Evolutionary conservation across 2,329 filamentous ascomycete species (phyloP).

Genomic region (Stemphylium lycopersici): DNA sequence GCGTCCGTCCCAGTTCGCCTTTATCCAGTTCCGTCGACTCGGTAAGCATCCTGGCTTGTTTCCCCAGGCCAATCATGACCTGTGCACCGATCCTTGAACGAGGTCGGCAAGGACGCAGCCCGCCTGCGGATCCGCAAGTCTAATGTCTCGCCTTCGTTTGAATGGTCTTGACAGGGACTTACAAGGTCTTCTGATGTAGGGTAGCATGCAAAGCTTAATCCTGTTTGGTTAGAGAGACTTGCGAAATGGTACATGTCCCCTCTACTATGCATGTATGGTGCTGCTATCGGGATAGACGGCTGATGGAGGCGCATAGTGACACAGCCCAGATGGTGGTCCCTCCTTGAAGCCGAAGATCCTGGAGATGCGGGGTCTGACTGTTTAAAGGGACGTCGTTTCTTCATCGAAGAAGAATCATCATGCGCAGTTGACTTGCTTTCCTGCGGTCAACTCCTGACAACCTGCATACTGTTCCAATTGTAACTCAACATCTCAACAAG

Average conservation of each 20-base stretch:
- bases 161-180: conserved; percentile 13
- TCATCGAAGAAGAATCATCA: conserved; percentile 16
- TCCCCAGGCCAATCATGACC: conserved; percentile 30
- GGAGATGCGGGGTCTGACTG: conserved; percentile 39
- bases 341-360: conserved; percentile 30
- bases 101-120: conserved; percentile 14
- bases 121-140: conserved; percentile 43
- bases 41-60: conserved; percentile 25
- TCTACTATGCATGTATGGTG: conserved; percentile 29
- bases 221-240: conserved; percentile 15
- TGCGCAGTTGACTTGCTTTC: conserved; percentile 40
- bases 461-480: conserved; percentile 2
- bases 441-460: conserved; percentile 29
- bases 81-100: conserved; percentile 13
- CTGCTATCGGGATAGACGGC: conserved; percentile 20
- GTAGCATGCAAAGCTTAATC: conserved; percentile 15
- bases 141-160: conserved; percentile 13
- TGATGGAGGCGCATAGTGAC: conserved; percentile 20
- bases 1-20: conserved; percentile 27
- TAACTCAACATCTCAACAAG: conserved; percentile 3
- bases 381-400: conserved; percentile 36
- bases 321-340: conserved; percentile 28
- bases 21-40: conserved; percentile 24
- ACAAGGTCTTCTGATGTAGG: conserved; percentile 15
- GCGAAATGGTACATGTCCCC: conserved; percentile 30